Conservation (phyloP, 2,329 filamentous ascomycete genomes). For the Tolypocladium amazonense region DNA sequence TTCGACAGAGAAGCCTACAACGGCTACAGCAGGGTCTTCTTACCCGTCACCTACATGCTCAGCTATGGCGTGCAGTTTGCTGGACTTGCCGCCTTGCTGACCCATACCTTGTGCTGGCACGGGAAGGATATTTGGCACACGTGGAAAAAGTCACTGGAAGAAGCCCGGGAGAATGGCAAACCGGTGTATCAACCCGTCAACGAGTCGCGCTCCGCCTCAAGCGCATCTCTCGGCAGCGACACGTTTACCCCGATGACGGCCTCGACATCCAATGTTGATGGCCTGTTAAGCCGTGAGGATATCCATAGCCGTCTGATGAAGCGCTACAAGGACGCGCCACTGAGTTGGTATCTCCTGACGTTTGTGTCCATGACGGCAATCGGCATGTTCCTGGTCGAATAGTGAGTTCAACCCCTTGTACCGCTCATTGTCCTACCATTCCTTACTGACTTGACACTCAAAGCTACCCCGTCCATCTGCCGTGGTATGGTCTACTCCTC, state of each 20-base stretch:
- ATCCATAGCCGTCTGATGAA: constrained; percentile 78
- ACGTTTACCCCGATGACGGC: constrained; percentile 15
- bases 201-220: constrained; percentile 12
- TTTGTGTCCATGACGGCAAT: constrained; percentile 67
- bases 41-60: constrained; percentile 79
- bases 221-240: constrained; percentile 9
- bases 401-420: constrained; percentile 39
- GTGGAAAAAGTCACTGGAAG: constrained; percentile 58
- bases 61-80: constrained; percentile 84
- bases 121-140: constrained; percentile 72
- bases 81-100: constrained; percentile 65
- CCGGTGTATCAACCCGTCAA: constrained; percentile 42
- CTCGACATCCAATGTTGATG: constrained; percentile 33
- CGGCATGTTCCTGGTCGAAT: constrained; percentile 77
- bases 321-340: constrained; percentile 70
- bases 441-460: background rate
- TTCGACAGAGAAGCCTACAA: constrained; percentile 70
- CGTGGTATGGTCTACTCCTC: constrained; percentile 77
- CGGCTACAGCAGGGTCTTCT: constrained; percentile 72
- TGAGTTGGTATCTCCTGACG: constrained; percentile 70
- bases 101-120: constrained; percentile 77
- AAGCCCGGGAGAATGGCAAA: constrained; percentile 43
- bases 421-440: background rate
- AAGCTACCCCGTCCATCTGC: constrained; percentile 69
- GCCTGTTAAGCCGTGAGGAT: constrained; percentile 61